Base-by-base conservation (phyloP, 2,329 filamentous ascomycete species). In the Didymella glomerata region DNA sequence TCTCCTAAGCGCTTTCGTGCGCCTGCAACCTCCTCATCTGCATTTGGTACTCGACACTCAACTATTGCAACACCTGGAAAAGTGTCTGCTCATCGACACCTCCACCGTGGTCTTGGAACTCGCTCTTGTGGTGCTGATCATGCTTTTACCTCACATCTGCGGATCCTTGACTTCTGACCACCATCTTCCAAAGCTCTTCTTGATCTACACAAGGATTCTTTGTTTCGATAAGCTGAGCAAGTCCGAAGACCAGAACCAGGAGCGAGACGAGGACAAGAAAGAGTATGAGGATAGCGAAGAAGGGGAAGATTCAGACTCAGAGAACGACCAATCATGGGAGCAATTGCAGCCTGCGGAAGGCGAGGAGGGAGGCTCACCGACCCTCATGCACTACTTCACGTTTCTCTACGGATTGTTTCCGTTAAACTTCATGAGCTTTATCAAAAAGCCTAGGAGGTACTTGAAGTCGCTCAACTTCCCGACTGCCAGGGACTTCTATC, bases 351-450 rank as follows among this genome's bases (percentile, higher is more conserved):
- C 86, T 62, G 82, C 87, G 6, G 81, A 86, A n/a, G 86, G 89
- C 32, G 80, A 83, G 11, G 82, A 83, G 6, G 69, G 71, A 36
- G 65, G 63, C 9, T 80, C 83, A 3, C 85, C 92, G 2, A 88
- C 91, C 60, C 82, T 94, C 1, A 78, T 88, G 52, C 86, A 88
- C 66, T 93, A 92, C 75, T 95, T 93, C 68, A 93, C 90, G 2
- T 89, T 93, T 25, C 81, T 95, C 0, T 95, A 95, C 67, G 92
- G 91, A 0, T 79, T 95, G 4, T 95, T 94, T 64, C 91, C 91
- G 1, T 86, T 94, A 70, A 94, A 94, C 73, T 92, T 95, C 67
- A 90, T 92, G 86, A 90, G 89, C 75, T 95, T 94, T 72, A 90
- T 95, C 62, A 86, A 91, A 56, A 94, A 94, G 70, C 91, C 91